Base-by-base conservation (phyloP, 331 rosid species). In the Quercus lobata region DNA sequence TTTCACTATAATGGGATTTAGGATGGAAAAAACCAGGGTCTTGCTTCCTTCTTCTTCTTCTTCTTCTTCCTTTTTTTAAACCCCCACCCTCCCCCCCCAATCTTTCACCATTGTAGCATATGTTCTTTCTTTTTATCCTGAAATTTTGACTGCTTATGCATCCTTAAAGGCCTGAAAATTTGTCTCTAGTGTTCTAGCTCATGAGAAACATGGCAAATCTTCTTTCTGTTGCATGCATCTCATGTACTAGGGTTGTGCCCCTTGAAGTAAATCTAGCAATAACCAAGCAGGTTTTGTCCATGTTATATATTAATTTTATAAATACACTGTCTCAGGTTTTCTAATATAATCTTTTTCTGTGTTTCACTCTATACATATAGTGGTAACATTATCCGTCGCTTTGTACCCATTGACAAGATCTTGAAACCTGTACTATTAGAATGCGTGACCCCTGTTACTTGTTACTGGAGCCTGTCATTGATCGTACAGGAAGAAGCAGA, bases 361-460 rank as follows among this genome's bases (percentile, higher is more conserved):
- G 5, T 55, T 44, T 18, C 25, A 9, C 25, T 22, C 32, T 34
- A 17, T 81, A 37, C 44, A 56, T 80, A 52, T 78, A 93, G 99
- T 82, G 97, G 99, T 82, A 91, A 86, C 78, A 85, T 93, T 73
- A 54, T 15, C 69, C 87, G 96, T 57, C 77, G 79, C 77, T 93
- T 95, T 76, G 91, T 95, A 74, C 97, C 97, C 71, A 81, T 90
- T 25, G 91, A 90, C 87, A 90, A 89, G 88, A 89, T 95, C 81
- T 80, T 92, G 74, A 91, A 92, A 74, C 97, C 97, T 18, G 89
- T 88, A 69, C 82, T 95, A 56, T 74, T 88, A 62, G 99, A 95
- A 89, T 86, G 93, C 78, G 92, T 91, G 86, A 93, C 97, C 57
- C 97, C 98, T 6, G 84, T 92, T 75, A 92, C 98, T 61, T 95